Evolutionary conservation across 192 early-diverging fungal genomes (phyloP), one percentile per base, ranked within the genome.

Genomic region (Backusella luteola): DNA sequence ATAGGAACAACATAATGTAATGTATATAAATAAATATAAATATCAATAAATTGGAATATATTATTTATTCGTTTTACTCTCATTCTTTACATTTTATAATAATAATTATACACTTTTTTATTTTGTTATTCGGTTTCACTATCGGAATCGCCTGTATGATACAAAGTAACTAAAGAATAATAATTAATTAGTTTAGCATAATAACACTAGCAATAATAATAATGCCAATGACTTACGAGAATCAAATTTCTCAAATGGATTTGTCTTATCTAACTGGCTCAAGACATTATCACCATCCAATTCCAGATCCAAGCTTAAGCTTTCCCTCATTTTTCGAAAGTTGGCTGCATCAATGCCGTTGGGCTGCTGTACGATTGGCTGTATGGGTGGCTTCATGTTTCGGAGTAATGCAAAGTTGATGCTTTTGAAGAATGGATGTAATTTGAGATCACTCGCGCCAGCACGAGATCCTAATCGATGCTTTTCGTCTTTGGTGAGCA

Each of bases 351-450:
- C 93, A 23, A 85, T 75, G 17, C 89, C 89, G 79, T 83, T 83
- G 15, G 86, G 82, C 70, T 85, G 80, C 21, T 83, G 79, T n/a
- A 78, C 52, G 17, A 39, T 38, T 0, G 96, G 96, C 41, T 94
- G 82, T 69, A 98, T 96, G 2, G 97, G 97, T 56, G 97, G 96
- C 19, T 85, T 87, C 67, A 86, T 78, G 84, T 98, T 90, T 42
- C 96, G 87, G 63, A 99, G 80, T 38, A 99, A 85, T 6, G 97
- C 97, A 96, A 97, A 99, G 52, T 95, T 95, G 34, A 94, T 89
- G 67, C 81, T 89, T 77, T 94, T 95, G 83, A 99, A 99, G 81
- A 93, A 98, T 38, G 90, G 81, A 74, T 99, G 97, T 42, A 83
- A 77, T 84, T 99, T 99, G 68, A 99, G 87, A 79, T 99, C 98